phyloP scores from a whole-genome alignment of 768 basidiomycete species.

The Albatrellus ellisii region DNA sequence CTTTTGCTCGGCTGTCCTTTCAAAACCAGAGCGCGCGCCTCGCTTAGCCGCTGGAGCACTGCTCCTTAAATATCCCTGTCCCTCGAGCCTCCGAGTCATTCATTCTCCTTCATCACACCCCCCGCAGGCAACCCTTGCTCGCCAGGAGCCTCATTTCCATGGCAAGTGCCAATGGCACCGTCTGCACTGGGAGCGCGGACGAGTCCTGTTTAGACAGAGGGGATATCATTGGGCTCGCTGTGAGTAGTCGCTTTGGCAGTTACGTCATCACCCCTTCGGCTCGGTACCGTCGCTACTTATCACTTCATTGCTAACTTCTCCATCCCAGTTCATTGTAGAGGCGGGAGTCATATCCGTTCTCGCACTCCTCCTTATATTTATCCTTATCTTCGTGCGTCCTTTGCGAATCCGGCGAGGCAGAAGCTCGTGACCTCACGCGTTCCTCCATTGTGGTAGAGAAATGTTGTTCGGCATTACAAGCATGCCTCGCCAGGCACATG shows the following conservation, averaged over 20 bases:
- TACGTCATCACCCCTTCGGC: neutral
- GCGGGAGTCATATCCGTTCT: slow-evolving; percentile 14
- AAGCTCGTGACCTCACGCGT: neutral
- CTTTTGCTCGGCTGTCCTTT: too few relatives aligned
- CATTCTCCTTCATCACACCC: too few relatives aligned
- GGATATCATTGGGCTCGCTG: slow-evolving; percentile 25
- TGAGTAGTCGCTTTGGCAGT: slow-evolving; percentile 7
- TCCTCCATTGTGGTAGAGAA: slow-evolving; percentile 4
- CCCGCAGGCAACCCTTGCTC: neutral
- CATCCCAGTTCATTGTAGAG: slow-evolving; percentile 22
- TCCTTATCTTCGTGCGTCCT: slow-evolving; percentile 6
- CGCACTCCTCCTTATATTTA: neutral
- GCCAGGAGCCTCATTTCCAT: too few relatives aligned
- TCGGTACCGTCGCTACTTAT: too few relatives aligned
- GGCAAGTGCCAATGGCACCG: slow-evolving; percentile 3
- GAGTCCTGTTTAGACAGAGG: slow-evolving; percentile 23
- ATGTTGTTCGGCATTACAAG: slow-evolving; percentile 4
- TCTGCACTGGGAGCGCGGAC: slow-evolving; percentile 4
- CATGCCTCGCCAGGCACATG: neutral
- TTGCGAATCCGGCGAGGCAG: neutral
- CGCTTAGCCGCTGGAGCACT: too few relatives aligned
- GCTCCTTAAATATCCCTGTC: too few relatives aligned
- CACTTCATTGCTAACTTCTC: too few relatives aligned
- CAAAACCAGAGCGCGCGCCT: too few relatives aligned
- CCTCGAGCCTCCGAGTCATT: too few relatives aligned